phyloP scores from a whole-genome alignment of 2,329 filamentous ascomycete species.

The Xylaria sp. region DNA sequence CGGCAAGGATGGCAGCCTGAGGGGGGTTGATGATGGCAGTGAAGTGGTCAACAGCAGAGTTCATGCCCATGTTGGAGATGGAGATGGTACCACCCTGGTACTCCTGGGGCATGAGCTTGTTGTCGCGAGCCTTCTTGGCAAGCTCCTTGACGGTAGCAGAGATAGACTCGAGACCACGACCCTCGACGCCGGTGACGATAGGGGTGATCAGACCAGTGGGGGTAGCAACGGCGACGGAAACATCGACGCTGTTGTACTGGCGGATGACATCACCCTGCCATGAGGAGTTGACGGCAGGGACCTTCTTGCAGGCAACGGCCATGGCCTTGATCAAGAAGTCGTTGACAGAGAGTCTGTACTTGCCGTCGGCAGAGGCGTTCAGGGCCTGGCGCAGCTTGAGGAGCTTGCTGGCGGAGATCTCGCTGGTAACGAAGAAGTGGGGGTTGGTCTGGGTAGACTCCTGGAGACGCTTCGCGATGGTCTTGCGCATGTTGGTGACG shows the following conservation, averaged over 20 bases:
- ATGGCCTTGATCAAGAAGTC: constrained; percentile 99
- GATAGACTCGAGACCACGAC: constrained; percentile 81
- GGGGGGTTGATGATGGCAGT: constrained; percentile 99
- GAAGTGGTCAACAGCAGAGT: constrained; percentile 90
- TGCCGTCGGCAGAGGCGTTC: constrained; percentile 80
- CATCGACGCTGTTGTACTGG: constrained; percentile 87
- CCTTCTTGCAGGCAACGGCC: constrained; percentile 81
- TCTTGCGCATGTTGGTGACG: constrained; percentile 92
- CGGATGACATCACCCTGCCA: constrained; percentile 90
- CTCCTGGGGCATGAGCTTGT: constrained; percentile 98
- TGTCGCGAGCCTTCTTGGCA: constrained; percentile 89
- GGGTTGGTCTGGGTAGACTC: constrained; percentile 91
- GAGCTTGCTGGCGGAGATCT: constrained; percentile 89
- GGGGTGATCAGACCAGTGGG: constrained; percentile 93
- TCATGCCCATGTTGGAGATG: constrained; percentile 99
- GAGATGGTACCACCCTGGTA: constrained; percentile 99
- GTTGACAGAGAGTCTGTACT: constrained; percentile 99
- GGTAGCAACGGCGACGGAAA: constrained; percentile 92
- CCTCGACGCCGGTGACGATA: constrained; percentile 86
- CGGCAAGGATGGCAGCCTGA: constrained; percentile 89
- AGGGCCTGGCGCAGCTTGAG: constrained; percentile 92
- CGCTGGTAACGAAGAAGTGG: constrained; percentile 93
- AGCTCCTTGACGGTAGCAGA: constrained; percentile 90
- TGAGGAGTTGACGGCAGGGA: constrained; percentile 91
- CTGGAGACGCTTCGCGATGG: constrained; percentile 84